Evolutionary conservation across 257 asterid genomes (phyloP), one percentile per base, ranked within the genome.

Genomic region (Ophiorrhiza pumila): DNA sequence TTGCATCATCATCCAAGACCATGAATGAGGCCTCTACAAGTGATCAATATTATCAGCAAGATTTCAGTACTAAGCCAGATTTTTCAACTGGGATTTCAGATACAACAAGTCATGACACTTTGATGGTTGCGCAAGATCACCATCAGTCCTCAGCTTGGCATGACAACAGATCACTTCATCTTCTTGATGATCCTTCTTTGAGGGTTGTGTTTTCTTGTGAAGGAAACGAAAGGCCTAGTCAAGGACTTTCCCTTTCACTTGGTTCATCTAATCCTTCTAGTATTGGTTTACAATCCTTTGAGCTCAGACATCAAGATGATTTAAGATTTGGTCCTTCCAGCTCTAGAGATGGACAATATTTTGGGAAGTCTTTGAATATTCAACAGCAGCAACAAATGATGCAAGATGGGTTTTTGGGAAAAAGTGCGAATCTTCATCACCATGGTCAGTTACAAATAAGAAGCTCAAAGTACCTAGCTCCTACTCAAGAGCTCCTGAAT

Each of bases 191-290:
- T 78, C 81, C 90, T 23, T 84, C 92, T 22, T 13, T 86, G 64
- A 76, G 95, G 14, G 79, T 87, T 31, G 90, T 89, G n/a, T 93
- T 93, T 73, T 74, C 87, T 2, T 86, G 92, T 57, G 92, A 93
- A 77, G 91, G 90, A 20, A 88, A 84, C 71, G 96, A 89, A 70
- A 87, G 95, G 80, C 96, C 97, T 1, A 92, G 88, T 67, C 96
- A 88, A 71, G 97, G 97, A 0, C 97, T 94, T 37, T 90, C 97
- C 1, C 90, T 94, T 45, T 90, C 99, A 18, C 69, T 94, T 27
- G 87, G 79, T 46, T 86, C 97, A 11, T 81, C 91, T 0, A 80
- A 89, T 69, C 95, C 93, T 47, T 84, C 95, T 0, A 53, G 46
- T 29, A 87, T 86, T 20, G 93, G 89, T 1, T 71, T 91, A 7